Evolutionary conservation across 306 rosid genomes (phyloP), one percentile per base, ranked within the genome.

Genomic region (Calophaca sinica): DNA sequence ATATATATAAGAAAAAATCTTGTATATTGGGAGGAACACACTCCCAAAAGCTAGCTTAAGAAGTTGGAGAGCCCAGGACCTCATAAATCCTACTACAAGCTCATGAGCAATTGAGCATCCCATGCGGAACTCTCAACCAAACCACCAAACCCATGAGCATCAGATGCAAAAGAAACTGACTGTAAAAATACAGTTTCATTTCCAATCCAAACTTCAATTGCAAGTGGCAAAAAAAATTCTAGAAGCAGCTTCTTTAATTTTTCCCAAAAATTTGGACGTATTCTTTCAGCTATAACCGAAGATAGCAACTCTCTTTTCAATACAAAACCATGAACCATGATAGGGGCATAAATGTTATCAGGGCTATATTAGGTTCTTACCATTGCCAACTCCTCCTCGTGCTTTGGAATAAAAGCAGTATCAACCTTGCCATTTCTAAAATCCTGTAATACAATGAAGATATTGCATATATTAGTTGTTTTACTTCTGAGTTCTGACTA

Each of bases 381-480:
- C 85, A 82, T 85, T 29, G 86, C 87, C 81, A 91, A 82, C 81
- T 91, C 99, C 57, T 90, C 83, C 82, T 90, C 97, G 9, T 94
- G 99, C 79, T 90, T 94, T 52, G 99, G 97, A 83, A 91, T 94
- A 72, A 94, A 94, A 52, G 97, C 96, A 9, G 97, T 94, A 75
- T 91, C 97, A 74, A 94, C 98, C 57, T 91, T 91, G 48, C 97
- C 98, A 73, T 80, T 85, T 80, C 71, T 90, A 86, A 94, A 94
- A 87, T 94, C 98, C 97, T 92, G 90, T 7, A 10, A 73, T 41
- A 55, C 72, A 52, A 35, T 3, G 20, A 49, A 63, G 39, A 84
- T 42, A 33, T 62, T 67, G 6, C 38, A 52, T 36, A 44, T 70
- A 38, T 79, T 63, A 68, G 78, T 70, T 28, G 6, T 26, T 55